Evolutionary conservation across 2,329 filamentous ascomycete genomes (phyloP).

Genomic region (Cercospora sesami): DNA sequence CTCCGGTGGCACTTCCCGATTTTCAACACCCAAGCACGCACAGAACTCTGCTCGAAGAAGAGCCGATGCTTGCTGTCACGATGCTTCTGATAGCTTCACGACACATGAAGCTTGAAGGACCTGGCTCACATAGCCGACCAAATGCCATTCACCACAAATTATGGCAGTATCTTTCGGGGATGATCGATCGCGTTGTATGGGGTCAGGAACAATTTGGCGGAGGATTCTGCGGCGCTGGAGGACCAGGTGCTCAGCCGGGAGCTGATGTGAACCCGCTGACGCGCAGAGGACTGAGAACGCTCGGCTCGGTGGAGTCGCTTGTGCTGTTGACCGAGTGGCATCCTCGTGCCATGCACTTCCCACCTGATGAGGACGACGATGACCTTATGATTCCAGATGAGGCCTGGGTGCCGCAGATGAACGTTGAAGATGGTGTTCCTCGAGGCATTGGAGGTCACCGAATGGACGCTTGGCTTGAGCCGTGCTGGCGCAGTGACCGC

Average conservation of each 20-base stretch:
- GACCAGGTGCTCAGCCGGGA: constrained; percentile 54
- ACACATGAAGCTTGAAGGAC: constrained; percentile 76
- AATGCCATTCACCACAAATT: constrained; percentile 93
- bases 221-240: constrained; percentile 74
- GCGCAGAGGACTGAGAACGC: constrained; percentile 72
- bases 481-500: constrained; percentile 83
- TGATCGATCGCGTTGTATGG: constrained; percentile 94
- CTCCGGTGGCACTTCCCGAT: constrained; percentile 88
- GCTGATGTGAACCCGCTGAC: constrained; percentile 63
- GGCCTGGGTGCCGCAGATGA: constrained; percentile 59
- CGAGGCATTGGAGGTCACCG: constrained; percentile 75
- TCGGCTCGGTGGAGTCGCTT: constrained; percentile 91
- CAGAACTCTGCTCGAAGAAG: constrained; percentile 76
- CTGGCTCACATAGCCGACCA: constrained; percentile 78
- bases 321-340: constrained; percentile 98
- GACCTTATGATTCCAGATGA: constrained; percentile 69
- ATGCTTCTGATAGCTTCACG: constrained; percentile 88
- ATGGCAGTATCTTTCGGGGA: constrained; percentile 89
- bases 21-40: constrained; percentile 82
- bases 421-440: constrained; percentile 53
- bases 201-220: constrained; percentile 94
- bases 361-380: constrained; percentile 67
- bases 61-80: constrained; percentile 89
- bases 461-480: constrained; percentile 95
- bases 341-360: constrained; percentile 89